phyloP scores from a whole-genome alignment of 2,329 filamentous ascomycete genomes.

The Polychaeton citri region DNA sequence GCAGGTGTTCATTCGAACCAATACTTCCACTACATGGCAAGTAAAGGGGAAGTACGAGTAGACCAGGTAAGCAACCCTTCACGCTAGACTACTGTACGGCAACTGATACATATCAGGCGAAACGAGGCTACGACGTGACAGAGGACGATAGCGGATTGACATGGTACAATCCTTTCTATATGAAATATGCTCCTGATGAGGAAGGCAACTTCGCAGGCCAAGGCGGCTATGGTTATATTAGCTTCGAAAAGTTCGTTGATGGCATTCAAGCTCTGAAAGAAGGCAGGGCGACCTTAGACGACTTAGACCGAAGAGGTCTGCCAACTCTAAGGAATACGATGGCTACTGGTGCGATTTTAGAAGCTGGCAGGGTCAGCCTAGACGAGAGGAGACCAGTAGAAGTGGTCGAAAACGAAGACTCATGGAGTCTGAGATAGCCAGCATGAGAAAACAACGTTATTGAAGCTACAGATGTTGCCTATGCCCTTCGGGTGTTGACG shows the following conservation, averaged over 20 bases:
- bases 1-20: conserved; percentile 95
- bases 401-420: conserved; percentile 52
- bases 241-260: conserved; percentile 92
- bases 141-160: conserved; percentile 59
- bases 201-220: conserved; percentile 90
- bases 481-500: too few species aligned
- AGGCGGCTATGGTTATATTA: conserved; percentile 84
- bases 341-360: conserved; percentile 79
- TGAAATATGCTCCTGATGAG: conserved; percentile 71
- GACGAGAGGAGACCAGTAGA: conserved; percentile 69
- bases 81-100: too few species aligned
- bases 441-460: too few species aligned
- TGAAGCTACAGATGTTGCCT: too few species aligned
- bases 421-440: conserved; percentile 66
- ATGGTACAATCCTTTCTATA: conserved; percentile 64
- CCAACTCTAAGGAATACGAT: conserved; percentile 83
- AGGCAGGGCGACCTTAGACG: conserved; percentile 55
- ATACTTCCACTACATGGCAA: conserved; percentile 89
- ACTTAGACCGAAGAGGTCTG: conserved; percentile 66
- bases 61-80: conserved; percentile 44
- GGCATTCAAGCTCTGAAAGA: conserved; percentile 68
- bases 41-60: conserved; percentile 71
- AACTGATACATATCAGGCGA: conserved; percentile 45
- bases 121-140: conserved; percentile 89
- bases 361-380: conserved; percentile 72